Evolutionary conservation across 169 alveolate species (phyloP).

Genomic region (Ichthyophthirius multifiliis): DNA sequence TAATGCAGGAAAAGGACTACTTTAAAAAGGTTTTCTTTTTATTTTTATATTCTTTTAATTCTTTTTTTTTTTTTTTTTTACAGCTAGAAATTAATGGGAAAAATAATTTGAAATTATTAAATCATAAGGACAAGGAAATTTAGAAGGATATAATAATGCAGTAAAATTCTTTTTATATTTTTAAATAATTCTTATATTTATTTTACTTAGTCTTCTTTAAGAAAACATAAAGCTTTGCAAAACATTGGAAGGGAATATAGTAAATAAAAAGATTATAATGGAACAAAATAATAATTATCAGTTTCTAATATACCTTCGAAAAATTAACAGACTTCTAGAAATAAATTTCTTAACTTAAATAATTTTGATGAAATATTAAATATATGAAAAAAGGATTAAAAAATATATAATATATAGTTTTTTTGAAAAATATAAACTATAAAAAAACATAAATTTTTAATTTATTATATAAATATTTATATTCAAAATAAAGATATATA

Average conservation of each 20-base stretch:
- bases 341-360: not conserved
- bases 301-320: not conserved
- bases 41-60: not conserved
- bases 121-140: not conserved
- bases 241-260: conserved; percentile 2
- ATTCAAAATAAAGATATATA: too few species aligned
- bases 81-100: not conserved
- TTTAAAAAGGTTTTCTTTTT: not conserved
- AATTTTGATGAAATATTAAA: not conserved
- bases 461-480: too few species aligned
- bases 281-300: not conserved
- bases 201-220: not conserved
- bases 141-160: not conserved
- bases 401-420: too few species aligned
- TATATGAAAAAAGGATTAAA: not conserved
- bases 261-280: not conserved
- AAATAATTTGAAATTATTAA: not conserved
- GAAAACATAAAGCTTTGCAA: not conserved
- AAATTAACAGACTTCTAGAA: not conserved
- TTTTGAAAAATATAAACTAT: too few species aligned
- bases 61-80: not conserved
- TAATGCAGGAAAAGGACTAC: not conserved
- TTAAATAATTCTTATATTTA: not conserved
- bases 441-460: too few species aligned
- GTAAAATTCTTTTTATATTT: not conserved